These are phyloP conservation scores for Pestalotiopsis sp. DNA, from an alignment of 2,329 filamentous ascomycete genomes.

Conservation along the genomic window DNA sequence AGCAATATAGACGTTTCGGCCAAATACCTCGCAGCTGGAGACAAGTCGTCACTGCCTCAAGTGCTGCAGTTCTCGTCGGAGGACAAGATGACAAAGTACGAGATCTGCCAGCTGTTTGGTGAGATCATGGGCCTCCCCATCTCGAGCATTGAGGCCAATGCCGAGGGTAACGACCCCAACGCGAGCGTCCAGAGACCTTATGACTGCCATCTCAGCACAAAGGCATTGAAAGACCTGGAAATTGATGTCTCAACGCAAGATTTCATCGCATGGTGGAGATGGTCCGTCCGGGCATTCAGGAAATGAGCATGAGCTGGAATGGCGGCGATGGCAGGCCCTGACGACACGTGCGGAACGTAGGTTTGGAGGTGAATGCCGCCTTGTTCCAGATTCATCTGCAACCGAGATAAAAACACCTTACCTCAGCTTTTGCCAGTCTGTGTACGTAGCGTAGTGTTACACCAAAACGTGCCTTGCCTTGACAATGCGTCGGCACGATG, in stretches of 20 bases:
- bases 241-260: constrained; percentile 75
- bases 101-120: constrained; percentile 78
- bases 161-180: constrained; percentile 72
- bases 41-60: constrained; percentile 59
- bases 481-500: neutral
- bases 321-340: neutral
- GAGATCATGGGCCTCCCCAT: constrained; percentile 78
- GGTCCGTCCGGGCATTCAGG: constrained; percentile 62
- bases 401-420: neutral
- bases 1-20: constrained; percentile 63
- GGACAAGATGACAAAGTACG: constrained; percentile 85
- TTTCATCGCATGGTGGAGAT: constrained; percentile 81
- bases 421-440: neutral
- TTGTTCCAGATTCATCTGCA: constrained; percentile 6
- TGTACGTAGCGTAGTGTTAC: neutral
- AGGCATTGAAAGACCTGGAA: constrained; percentile 69
- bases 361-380: constrained; percentile 1
- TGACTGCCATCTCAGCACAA: constrained; percentile 85
- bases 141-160: constrained; percentile 68
- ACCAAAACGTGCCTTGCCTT: neutral
- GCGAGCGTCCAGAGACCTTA: constrained; percentile 78
- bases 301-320: constrained; percentile 38
- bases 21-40: constrained; percentile 61
- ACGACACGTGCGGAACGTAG: constrained; percentile 8
- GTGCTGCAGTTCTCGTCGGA: constrained; percentile 87